Evolutionary conservation across 2,329 filamentous ascomycete species (phyloP).

Genomic region (Colletotrichum aenigma): DNA sequence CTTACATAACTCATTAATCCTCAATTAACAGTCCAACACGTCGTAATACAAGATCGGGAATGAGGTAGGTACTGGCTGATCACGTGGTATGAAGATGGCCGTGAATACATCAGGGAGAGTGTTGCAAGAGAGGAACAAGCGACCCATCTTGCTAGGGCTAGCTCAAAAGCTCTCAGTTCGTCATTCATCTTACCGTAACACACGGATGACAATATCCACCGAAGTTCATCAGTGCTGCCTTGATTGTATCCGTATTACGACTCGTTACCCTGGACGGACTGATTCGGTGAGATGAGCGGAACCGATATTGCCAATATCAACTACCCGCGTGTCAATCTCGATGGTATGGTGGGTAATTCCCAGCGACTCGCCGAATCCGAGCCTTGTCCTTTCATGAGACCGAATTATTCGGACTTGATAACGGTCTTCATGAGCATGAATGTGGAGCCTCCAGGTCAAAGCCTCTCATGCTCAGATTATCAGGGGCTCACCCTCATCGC

Average conservation of each 20-base stretch:
- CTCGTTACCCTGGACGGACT: neutral
- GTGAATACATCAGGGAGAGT: neutral
- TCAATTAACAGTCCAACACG: rapidly evolving
- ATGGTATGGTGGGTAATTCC: neutral
- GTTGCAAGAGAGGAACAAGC: neutral
- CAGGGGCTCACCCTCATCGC: neutral
- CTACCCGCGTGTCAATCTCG: neutral
- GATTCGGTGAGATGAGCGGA: neutral
- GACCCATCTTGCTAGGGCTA: neutral
- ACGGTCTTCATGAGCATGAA: neutral
- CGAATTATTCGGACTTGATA: slow-evolving; percentile 35
- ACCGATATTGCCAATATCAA: neutral
- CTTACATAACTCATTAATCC: neutral
- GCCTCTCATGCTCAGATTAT: neutral
- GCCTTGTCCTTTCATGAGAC: too few relatives aligned
- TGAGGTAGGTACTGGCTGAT: neutral
- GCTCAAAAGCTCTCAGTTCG: neutral
- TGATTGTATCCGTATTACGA: neutral
- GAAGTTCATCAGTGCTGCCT: neutral
- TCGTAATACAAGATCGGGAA: neutral
- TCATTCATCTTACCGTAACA: neutral
- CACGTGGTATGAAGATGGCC: neutral
- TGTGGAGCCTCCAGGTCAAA: neutral
- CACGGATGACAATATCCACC: neutral
- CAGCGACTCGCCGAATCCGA: neutral